A percentile compares a stretch with the other conserved stretches of the same genome.
phyloP scores from a whole-genome alignment of 257 asterid genomes.

The Nicotiana undulata region DNA sequence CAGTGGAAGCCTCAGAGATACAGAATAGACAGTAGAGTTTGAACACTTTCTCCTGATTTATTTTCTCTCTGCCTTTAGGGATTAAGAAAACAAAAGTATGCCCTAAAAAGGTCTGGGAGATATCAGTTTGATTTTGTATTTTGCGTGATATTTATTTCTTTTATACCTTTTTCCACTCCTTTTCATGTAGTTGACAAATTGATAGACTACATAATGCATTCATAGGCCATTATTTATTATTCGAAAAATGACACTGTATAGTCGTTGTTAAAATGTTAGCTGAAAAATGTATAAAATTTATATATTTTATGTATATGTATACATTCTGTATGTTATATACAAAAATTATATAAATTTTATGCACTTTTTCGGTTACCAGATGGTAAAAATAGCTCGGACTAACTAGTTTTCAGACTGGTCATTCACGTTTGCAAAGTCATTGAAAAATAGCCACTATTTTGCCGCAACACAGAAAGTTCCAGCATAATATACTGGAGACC shows the following conservation, averaged over 20 bases:
- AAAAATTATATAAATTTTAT: too few relatives aligned
- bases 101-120: constrained; percentile 11
- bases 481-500: too few relatives aligned
- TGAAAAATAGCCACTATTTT: too few relatives aligned
- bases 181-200: constrained; percentile 19
- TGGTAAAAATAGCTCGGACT: too few relatives aligned
- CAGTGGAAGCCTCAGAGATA: constrained; percentile 66
- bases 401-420: too few relatives aligned
- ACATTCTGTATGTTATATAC: too few relatives aligned
- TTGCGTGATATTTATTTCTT: constrained; percentile 14
- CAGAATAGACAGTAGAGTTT: constrained; percentile 32
- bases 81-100: constrained; percentile 23
- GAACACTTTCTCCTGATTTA: constrained; percentile 12
- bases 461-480: too few relatives aligned
- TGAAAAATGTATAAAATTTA: too few relatives aligned
- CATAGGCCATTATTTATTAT: constrained; percentile 29
- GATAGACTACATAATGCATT: constrained; percentile 18
- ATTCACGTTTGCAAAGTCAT: too few relatives aligned
- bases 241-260: too few relatives aligned
- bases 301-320: background rate
- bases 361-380: too few relatives aligned
- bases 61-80: constrained; percentile 25
- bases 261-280: too few relatives aligned
- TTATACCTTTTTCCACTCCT: constrained; percentile 3
- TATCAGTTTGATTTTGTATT: constrained; percentile 26